A percentile compares a stretch with the other conserved stretches of the same genome.
Evolutionary conservation across 805 yeast genomes (phyloP).

Genomic region (Jamesozyma spencerorum): DNA sequence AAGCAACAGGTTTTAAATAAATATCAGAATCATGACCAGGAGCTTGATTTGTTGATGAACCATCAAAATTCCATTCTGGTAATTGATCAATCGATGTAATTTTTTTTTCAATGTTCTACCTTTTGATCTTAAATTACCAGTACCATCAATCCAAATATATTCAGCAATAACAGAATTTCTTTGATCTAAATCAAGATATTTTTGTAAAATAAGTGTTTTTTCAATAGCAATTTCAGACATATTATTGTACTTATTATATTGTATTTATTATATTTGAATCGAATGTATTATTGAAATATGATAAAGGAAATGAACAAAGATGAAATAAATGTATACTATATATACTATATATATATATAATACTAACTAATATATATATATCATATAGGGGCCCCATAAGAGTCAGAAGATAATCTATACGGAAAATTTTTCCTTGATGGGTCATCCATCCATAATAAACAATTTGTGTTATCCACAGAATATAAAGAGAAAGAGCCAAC

Average conservation of each 20-base stretch:
- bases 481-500: no score
- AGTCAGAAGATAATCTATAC: no score
- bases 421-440: no score
- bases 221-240: constrained; percentile 27
- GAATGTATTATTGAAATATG: no score
- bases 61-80: constrained; percentile 99
- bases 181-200: constrained; percentile 78
- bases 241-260: background rate
- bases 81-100: constrained; percentile 72
- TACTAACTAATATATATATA: background rate
- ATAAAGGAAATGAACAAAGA: background rate
- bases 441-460: no score
- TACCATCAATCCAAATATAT: constrained; percentile 95
- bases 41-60: constrained; percentile 97
- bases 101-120: constrained; percentile 72
- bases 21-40: constrained; percentile 97
- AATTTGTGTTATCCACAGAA: no score
- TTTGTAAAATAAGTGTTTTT: constrained; percentile 73
- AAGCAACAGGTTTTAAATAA: constrained; percentile 90
- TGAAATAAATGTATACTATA: background rate
- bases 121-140: constrained; percentile 86
- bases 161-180: constrained; percentile 85
- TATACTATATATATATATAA: no score
- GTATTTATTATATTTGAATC: background rate
- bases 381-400: no score